phyloP scores from a whole-genome alignment of 2,329 filamentous ascomycete genomes.

The Phialophora chinensis region DNA sequence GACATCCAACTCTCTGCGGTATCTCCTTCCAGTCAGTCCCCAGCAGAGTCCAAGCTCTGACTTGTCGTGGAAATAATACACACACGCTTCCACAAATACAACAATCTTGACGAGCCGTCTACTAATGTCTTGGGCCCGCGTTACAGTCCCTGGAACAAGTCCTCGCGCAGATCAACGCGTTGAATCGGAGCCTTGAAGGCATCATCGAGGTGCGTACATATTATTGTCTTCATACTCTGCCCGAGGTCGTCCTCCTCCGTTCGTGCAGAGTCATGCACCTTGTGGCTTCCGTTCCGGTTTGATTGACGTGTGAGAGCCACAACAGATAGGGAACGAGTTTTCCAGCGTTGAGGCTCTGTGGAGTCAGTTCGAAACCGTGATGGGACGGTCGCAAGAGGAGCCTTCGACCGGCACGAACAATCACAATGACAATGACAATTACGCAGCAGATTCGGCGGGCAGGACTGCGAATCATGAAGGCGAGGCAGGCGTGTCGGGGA shows the following conservation, averaged over 20 bases:
- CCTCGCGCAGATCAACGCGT: conserved; percentile 91
- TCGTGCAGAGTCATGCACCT: neutral
- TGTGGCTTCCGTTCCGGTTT: neutral
- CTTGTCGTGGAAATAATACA: neutral
- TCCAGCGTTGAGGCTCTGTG: conserved; percentile 95
- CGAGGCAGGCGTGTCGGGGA: conserved; percentile 1
- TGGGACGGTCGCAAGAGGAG: conserved; percentile 69
- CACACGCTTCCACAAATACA: neutral
- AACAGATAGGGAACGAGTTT: conserved; percentile 90
- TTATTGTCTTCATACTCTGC: neutral
- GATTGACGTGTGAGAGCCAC: neutral
- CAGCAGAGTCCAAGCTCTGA: neutral
- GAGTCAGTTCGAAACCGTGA: conserved; percentile 96
- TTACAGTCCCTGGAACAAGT: conserved; percentile 77
- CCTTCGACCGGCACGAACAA: conserved; percentile 7
- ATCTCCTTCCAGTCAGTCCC: neutral
- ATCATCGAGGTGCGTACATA: conserved; percentile 75
- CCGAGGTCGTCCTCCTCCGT: neutral
- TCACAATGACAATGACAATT: conserved; percentile 1
- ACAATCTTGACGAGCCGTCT: neutral
- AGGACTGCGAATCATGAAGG: neutral
- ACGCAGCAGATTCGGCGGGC: neutral
- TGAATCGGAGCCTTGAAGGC: conserved; percentile 90
- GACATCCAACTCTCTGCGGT: neutral
- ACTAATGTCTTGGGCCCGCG: neutral